A percentile compares a stretch with the other conserved stretches of the same genome.
phyloP scores from a whole-genome alignment of 371 early-diverging fungal species.

The Apophysomyces elegans region DNA sequence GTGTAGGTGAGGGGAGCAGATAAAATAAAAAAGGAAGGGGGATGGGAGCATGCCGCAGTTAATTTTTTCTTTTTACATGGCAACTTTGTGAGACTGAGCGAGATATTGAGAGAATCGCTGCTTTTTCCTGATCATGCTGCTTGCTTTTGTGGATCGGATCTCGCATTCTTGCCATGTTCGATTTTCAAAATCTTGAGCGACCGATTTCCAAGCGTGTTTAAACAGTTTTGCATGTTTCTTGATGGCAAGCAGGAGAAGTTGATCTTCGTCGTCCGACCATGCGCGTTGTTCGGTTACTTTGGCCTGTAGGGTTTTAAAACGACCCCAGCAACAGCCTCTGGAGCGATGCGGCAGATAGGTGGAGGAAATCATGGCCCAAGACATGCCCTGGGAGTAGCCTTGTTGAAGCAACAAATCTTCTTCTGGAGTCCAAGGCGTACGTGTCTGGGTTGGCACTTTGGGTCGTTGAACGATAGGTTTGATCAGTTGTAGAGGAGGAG shows the following conservation, averaged over 20 bases:
- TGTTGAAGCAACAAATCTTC: slow-evolving; percentile 53
- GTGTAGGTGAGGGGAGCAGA: too few species aligned
- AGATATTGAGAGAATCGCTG: background rate
- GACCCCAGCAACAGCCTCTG: slow-evolving; percentile 56
- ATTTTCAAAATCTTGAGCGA: slow-evolving; percentile 28
- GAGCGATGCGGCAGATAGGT: slow-evolving; percentile 53
- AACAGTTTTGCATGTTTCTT: slow-evolving; percentile 30
- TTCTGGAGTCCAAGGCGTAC: slow-evolving; percentile 53
- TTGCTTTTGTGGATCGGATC: slow-evolving; percentile 20
- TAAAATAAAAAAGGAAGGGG: too few species aligned
- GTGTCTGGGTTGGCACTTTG: slow-evolving; percentile 37
- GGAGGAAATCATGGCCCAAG: slow-evolving; percentile 56
- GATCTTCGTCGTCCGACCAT: slow-evolving; percentile 30
- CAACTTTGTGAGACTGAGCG: too few species aligned
- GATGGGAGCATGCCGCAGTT: too few species aligned
- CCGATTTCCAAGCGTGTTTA: slow-evolving; percentile 37
- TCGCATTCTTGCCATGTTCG: slow-evolving; percentile 38
- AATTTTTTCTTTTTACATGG: too few species aligned
- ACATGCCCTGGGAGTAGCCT: slow-evolving; percentile 50
- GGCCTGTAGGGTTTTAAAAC: slow-evolving; percentile 52
- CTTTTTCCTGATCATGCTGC: slow-evolving; percentile 23
- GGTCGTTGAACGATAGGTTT: slow-evolving; percentile 5
- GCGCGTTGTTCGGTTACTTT: slow-evolving; percentile 28
- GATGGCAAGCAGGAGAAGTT: slow-evolving; percentile 24
- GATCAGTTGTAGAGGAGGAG: background rate